phyloP scores from a whole-genome alignment of 352 stramenopile genomes.

The Globisporangium cederbergense region DNA sequence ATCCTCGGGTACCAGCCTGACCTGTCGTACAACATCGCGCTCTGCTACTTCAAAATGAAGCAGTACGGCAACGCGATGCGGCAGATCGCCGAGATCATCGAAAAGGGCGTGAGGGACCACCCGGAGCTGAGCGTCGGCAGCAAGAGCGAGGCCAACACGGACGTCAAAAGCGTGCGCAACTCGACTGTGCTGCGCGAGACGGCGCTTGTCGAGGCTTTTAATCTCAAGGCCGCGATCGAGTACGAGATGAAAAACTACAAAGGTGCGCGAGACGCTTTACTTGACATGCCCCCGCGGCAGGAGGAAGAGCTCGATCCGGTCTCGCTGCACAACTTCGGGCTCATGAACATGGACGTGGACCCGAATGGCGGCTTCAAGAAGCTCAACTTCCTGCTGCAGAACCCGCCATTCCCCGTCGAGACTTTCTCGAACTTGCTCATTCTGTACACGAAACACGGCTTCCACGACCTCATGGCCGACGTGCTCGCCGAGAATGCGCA shows the following conservation, averaged over 20 bases:
- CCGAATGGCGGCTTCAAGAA: conserved; percentile 93
- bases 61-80: conserved; percentile 91
- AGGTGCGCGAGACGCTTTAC: conserved; percentile 75
- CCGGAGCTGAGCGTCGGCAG: conserved; percentile 91
- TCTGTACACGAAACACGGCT: conserved; percentile 93
- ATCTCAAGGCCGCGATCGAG: conserved; percentile 95
- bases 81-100: conserved; percentile 93
- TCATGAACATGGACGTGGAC: conserved; percentile 95
- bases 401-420: conserved; percentile 93
- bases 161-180: conserved; percentile 90
- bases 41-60: conserved; percentile 93
- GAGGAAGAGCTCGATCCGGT: conserved; percentile 94
- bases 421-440: conserved; percentile 95
- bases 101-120: conserved; percentile 88
- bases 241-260: conserved; percentile 94
- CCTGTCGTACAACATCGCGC: conserved; percentile 93
- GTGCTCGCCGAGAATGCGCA: conserved; percentile 94
- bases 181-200: conserved; percentile 90
- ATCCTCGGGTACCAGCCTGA: conserved; percentile 92
- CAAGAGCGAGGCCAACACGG: conserved; percentile 87
- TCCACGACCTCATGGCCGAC: conserved; percentile 94
- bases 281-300: conserved; percentile 90
- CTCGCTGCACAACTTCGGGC: conserved; percentile 85
- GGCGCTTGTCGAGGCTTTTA: conserved; percentile 93
- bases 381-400: conserved; percentile 93